Conservation (phyloP, 441 rosid species). For the Manihot esculenta region DNA sequence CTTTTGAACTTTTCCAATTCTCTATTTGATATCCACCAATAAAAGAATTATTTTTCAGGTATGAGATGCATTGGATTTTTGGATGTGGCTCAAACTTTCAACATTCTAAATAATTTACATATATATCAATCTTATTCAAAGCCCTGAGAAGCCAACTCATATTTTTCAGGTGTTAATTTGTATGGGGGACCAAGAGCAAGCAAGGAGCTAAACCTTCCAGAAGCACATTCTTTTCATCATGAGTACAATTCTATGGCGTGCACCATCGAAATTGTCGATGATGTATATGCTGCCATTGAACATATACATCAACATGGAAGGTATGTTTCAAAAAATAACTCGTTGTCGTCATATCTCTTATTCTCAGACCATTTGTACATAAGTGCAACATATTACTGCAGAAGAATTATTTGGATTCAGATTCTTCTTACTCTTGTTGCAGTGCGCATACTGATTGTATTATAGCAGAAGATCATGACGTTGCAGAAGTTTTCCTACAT, state of each 20-base stretch:
- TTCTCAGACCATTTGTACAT: not conserved
- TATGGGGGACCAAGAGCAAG: slow-evolving; percentile 86
- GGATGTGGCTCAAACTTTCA: not conserved
- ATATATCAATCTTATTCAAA: not conserved
- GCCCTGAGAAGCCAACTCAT: slow-evolving; percentile 1
- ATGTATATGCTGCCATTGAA: slow-evolving; percentile 72
- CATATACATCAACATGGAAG: slow-evolving; percentile 96
- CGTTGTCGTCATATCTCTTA: slow-evolving; percentile 13
- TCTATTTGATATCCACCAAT: not conserved
- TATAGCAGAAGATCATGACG: slow-evolving; percentile 65
- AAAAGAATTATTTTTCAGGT: not conserved
- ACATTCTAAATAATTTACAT: slow-evolving; percentile 3
- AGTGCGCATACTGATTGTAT: slow-evolving; percentile 98
- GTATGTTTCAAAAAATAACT: slow-evolving; percentile 37
- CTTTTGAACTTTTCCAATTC: not conserved
- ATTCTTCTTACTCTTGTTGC: slow-evolving; percentile 27
- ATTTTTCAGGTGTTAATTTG: slow-evolving; percentile 67
- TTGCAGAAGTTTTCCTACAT: slow-evolving; percentile 67
- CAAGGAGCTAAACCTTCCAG: slow-evolving; percentile 57
- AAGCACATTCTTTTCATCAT: slow-evolving; percentile 66
- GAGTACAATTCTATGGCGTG: slow-evolving; percentile 93
- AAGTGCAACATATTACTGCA: not conserved
- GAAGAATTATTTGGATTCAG: not conserved
- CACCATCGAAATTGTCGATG: slow-evolving; percentile 93
- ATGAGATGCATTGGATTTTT: not conserved